Conservation (phyloP, 1,284 basidiomycete genomes). For the Apiotrichum sp. region DNA sequence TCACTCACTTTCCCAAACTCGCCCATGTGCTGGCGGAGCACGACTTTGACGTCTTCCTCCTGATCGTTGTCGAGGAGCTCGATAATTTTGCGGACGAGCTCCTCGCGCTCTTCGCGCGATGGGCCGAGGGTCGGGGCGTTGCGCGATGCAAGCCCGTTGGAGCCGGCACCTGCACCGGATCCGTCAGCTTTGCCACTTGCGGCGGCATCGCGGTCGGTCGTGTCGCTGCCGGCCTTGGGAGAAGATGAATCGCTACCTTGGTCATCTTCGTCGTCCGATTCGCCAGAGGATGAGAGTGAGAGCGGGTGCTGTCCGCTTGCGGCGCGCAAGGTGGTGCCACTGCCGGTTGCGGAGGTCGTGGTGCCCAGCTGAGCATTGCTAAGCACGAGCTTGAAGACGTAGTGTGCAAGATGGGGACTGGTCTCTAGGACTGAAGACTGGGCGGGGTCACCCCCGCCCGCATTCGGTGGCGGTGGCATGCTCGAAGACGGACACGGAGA, state of each 20-base stretch:
- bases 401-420: constrained; percentile 39
- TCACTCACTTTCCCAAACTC: constrained; percentile 62
- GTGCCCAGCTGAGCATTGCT: constrained; percentile 20
- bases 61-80: constrained; percentile 68
- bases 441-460: too few relatives aligned
- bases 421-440: constrained; percentile 22
- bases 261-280: constrained; percentile 35
- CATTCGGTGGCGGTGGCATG: too few relatives aligned
- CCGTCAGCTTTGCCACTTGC: neutral
- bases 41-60: constrained; percentile 71
- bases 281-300: constrained; percentile 40
- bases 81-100: constrained; percentile 63
- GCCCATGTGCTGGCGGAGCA: constrained; percentile 64
- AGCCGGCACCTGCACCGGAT: neutral
- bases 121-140: neutral
- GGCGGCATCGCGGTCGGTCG: neutral
- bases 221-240: neutral
- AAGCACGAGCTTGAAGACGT: constrained; percentile 36
- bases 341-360: constrained; percentile 3
- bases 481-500: too few relatives aligned
- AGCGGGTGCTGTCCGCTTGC: constrained; percentile 33
- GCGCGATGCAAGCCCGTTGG: neutral
- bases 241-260: neutral
- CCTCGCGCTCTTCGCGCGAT: constrained; percentile 35
- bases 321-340: neutral